A percentile compares a stretch with the other conserved stretches of the same genome.
phyloP scores from a whole-genome alignment of 352 stramenopile genomes.

The Phytophthora ramorum region DNA sequence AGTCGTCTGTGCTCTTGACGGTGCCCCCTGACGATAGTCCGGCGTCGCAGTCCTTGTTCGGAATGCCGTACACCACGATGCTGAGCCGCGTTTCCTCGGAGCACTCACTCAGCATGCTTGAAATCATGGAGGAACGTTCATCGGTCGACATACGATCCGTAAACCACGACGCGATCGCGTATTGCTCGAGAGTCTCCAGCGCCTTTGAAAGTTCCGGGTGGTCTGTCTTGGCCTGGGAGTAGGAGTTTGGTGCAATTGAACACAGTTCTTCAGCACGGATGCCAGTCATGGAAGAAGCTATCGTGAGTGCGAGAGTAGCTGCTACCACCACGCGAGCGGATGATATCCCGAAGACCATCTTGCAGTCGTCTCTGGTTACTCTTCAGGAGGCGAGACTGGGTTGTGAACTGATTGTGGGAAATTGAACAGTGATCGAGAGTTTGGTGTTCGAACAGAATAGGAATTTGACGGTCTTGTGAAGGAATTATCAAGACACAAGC shows the following conservation, averaged over 20 bases:
- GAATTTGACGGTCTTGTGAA: background rate
- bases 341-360: slow-evolving; percentile 21
- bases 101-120: slow-evolving; percentile 40
- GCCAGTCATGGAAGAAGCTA: slow-evolving; percentile 1
- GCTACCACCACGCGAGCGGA: slow-evolving; percentile 3
- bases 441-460: slow-evolving; percentile 12
- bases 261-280: slow-evolving; percentile 35
- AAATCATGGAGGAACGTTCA: slow-evolving; percentile 30
- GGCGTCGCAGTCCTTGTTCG: slow-evolving; percentile 65
- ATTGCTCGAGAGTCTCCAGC: slow-evolving; percentile 41
- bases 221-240: slow-evolving; percentile 36
- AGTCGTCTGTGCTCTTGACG: slow-evolving; percentile 44
- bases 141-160: slow-evolving; percentile 44
- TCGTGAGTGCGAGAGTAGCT: slow-evolving; percentile 10
- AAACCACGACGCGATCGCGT: slow-evolving; percentile 61
- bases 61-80: slow-evolving; percentile 68
- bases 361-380: background rate
- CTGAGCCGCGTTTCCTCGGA: slow-evolving; percentile 42
- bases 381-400: background rate
- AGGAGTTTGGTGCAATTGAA: slow-evolving; percentile 37
- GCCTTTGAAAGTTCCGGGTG: slow-evolving; percentile 44
- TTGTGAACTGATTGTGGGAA: slow-evolving; percentile 17
- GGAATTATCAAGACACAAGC: background rate
- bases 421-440: slow-evolving; percentile 28
- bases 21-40: slow-evolving; percentile 43